These are phyloP conservation scores for Apiotrichum gamsii DNA, from an alignment of 1,284 basidiomycete species.

Conservation along the genomic window DNA sequence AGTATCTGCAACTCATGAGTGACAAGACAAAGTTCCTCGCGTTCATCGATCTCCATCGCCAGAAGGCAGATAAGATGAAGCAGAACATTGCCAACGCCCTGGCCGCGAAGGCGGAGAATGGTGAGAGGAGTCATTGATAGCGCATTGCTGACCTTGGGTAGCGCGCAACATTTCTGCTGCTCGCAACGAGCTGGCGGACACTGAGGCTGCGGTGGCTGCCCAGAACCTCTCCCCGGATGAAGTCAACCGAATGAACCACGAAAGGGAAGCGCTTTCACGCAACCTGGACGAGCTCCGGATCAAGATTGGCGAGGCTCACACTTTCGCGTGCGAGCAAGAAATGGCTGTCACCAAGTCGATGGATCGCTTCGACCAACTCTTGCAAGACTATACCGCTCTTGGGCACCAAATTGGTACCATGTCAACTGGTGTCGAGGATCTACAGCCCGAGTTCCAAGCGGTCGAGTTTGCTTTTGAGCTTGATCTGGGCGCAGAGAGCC, in stretches of 20 bases:
- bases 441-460: neutral
- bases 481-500: constrained; percentile 63
- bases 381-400: constrained; percentile 66
- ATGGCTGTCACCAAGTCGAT: constrained; percentile 69
- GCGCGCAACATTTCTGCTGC: constrained; percentile 2
- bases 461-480: constrained; percentile 67
- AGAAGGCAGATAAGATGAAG: constrained; percentile 42
- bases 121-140: constrained; percentile 20
- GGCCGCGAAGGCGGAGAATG: constrained; percentile 29
- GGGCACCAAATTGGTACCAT: constrained; percentile 65
- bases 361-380: constrained; percentile 67
- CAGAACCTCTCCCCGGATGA: constrained; percentile 82
- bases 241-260: constrained; percentile 75
- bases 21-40: constrained; percentile 45
- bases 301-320: constrained; percentile 65
- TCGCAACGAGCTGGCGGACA: constrained; percentile 55
- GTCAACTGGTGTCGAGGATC: constrained; percentile 36
- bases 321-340: constrained; percentile 64
- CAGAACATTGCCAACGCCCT: constrained; percentile 26
- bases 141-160: neutral
- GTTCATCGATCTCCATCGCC: constrained; percentile 37
- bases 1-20: constrained; percentile 38
- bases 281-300: constrained; percentile 66
- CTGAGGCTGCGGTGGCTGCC: constrained; percentile 61
- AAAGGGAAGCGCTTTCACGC: constrained; percentile 65